Evolutionary conservation across 805 yeast species (phyloP), one percentile per base, ranked within the genome.

Genomic region (Wickerhamiella siamensis): DNA sequence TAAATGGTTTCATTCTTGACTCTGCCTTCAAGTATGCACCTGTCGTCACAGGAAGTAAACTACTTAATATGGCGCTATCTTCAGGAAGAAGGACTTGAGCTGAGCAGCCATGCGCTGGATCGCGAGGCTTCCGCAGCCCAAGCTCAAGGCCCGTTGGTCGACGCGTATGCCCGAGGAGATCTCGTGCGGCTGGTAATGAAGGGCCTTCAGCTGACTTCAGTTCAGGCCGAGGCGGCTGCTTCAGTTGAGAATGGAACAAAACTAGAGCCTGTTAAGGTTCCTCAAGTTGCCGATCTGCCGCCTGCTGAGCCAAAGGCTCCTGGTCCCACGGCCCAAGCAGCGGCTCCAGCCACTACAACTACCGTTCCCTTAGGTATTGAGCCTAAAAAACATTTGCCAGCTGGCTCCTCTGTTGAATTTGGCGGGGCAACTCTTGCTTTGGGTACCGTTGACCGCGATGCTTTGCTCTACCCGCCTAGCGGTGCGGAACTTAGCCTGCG

Each of bases 41-140:
- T 19, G 26, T 19, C 38, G 4, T 20, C 16, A 15, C 38, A 72
- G 43, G 94, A 86, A 60, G 71, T 88, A 42, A 91, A 88, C 65
- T 88, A 88, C 57, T 70, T 91, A 51, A 74, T 88, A 41, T 91
- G 95, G 95, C 65, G 96, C 47, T 91, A 88, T 55, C 68, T 86
- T 31, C 94, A 84, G 55, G 97, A 91, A 58, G 53, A 57, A 41
- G 69, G 69, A 10, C 60, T 70, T 32, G 87, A 82, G 40, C 67
- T 83, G 17, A 68, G 91, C 2, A 86, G 94, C 0, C 75, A 71
- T 53, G 93, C 95, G 0, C 61, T 91, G 22, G 83, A 80, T 47
- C 79, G 81, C 49, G 87, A 82, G 50, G 66, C 88, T 1, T 63
- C 70, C 17, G 77, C 81, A 9, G 67, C 73, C 47, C 4, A 38